These are phyloP conservation scores for Linum tenue DNA, from an alignment of 345 rosid species.

Conservation along the genomic window DNA sequence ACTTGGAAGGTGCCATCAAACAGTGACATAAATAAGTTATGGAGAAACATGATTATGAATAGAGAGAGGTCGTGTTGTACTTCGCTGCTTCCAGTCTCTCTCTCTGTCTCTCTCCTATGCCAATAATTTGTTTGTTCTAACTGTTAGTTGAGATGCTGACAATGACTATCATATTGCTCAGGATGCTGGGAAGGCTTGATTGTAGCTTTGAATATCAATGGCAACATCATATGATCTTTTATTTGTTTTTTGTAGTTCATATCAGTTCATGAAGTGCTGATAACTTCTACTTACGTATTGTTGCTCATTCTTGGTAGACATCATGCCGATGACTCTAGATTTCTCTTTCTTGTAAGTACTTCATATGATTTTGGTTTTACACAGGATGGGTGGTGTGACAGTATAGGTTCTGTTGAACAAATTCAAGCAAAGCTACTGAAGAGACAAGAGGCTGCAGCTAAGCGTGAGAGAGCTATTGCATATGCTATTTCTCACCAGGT, in stretches of 20 bases:
- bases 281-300: no score
- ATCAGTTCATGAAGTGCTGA: not conserved
- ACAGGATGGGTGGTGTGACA: conserved; percentile 98
- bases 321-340: not conserved
- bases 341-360: conserved; percentile 14
- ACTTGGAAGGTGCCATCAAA: no score
- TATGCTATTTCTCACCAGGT: conserved; percentile 99
- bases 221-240: not conserved
- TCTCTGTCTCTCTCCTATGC: not conserved
- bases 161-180: not conserved
- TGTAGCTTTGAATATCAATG: no score
- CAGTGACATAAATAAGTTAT: no score
- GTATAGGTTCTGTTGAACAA: conserved; percentile 88
- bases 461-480: conserved; percentile 99
- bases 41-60: no score
- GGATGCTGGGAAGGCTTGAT: not conserved
- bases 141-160: not conserved
- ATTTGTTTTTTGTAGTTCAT: not conserved
- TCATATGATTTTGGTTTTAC: conserved; percentile 5
- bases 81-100: no score
- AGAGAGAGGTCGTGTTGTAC: no score
- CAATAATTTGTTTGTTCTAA: not conserved
- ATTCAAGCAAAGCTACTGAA: conserved; percentile 86
- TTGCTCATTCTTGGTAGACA: no score
- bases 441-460: conserved; percentile 98